These are phyloP conservation scores for Clonostachys sp. DNA, from an alignment of 2,329 filamentous ascomycete genomes.

Conservation along the genomic window DNA sequence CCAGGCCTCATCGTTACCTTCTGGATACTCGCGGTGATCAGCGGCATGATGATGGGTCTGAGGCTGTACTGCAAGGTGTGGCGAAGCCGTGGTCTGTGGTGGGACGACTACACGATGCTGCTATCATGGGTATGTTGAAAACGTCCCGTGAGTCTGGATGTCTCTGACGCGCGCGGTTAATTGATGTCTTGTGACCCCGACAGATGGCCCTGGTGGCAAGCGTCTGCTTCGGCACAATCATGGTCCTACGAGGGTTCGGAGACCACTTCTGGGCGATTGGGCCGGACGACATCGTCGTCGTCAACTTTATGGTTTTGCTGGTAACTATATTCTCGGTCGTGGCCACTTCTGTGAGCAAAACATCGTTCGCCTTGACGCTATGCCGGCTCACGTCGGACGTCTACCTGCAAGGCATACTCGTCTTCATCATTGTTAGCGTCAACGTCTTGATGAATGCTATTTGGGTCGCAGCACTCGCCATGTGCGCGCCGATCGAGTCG, in stretches of 20 bases:
- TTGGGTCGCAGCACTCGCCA: no score
- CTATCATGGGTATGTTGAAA: conserved; percentile 7
- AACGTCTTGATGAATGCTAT: conserved; percentile 5
- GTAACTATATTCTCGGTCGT: conserved; percentile 12
- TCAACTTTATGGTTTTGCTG: background rate
- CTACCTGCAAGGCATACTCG: conserved; percentile 12
- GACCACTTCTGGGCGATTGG: background rate
- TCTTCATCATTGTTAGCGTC: conserved; percentile 16
- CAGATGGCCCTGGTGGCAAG: no score
- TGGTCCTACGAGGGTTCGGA: background rate
- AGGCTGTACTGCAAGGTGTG: conserved; percentile 12
- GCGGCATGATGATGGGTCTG: conserved; percentile 5
- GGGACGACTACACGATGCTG: conserved; percentile 14
- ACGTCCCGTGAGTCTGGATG: no score
- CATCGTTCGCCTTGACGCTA: conserved; percentile 21
- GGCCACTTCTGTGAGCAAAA: conserved; percentile 20
- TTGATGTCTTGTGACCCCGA: no score
- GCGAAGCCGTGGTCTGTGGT: conserved; percentile 9
- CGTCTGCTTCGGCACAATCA: no score
- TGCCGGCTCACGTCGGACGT: conserved; percentile 13
- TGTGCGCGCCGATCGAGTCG: no score
- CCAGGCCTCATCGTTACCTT: background rate
- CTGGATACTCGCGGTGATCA: conserved; percentile 1
- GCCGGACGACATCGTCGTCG: conserved; percentile 1
- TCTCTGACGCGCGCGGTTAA: no score